Conservation (phyloP, 192 early-diverging fungal species). For the Paraglomus brasilianum region DNA sequence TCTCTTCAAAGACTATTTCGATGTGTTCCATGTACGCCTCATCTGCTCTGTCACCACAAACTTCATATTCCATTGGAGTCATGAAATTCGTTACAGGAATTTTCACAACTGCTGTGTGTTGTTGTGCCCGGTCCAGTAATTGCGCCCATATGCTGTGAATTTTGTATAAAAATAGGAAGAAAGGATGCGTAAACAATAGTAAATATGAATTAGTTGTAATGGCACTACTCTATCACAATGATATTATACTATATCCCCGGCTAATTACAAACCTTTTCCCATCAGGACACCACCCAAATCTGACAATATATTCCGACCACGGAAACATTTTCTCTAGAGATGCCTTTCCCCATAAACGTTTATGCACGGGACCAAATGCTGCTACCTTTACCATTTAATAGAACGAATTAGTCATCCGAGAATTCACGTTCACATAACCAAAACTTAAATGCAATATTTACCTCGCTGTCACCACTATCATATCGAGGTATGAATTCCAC, state of each 20-base stretch:
- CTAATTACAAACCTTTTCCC: slow-evolving; percentile 43
- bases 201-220: too few relatives aligned
- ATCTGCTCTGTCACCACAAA: slow-evolving; percentile 29
- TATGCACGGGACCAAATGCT: slow-evolving; percentile 40
- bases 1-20: slow-evolving; percentile 55
- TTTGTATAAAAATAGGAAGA: not conserved
- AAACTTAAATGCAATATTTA: slow-evolving; percentile 8
- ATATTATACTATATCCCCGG: not conserved
- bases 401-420: slow-evolving; percentile 11
- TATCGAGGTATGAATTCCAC: slow-evolving; percentile 50
- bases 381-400: slow-evolving; percentile 29
- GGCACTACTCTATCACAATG: not conserved
- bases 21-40: slow-evolving; percentile 33
- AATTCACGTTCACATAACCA: not conserved
- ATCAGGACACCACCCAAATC: slow-evolving; percentile 64
- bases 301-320: slow-evolving; percentile 67
- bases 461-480: slow-evolving; percentile 32
- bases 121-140: slow-evolving; percentile 55
- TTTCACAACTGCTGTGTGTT: slow-evolving; percentile 47
- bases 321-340: slow-evolving; percentile 52
- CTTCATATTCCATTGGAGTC: slow-evolving; percentile 43
- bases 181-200: not conserved
- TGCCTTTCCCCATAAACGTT: slow-evolving; percentile 43
- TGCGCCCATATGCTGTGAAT: slow-evolving; percentile 55
- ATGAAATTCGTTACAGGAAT: slow-evolving; percentile 54